Conservation (phyloP, 305 asterid genomes). For the Plantago coronopus region DNA sequence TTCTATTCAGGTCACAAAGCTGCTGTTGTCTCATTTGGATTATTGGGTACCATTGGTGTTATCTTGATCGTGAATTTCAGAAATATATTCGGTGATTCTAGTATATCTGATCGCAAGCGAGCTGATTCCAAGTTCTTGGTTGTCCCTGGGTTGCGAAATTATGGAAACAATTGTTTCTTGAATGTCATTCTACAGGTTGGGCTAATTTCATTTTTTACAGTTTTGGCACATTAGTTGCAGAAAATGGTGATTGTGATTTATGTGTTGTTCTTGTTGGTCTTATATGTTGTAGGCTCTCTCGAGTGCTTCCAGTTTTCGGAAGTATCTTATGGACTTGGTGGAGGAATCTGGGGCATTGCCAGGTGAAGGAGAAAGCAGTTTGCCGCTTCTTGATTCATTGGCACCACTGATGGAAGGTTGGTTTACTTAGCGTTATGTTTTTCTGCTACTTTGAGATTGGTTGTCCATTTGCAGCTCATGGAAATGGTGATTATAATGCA, state of each 20-base stretch:
- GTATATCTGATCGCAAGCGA: slow-evolving; percentile 21
- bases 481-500: too few relatives aligned
- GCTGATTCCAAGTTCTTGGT: slow-evolving; percentile 35
- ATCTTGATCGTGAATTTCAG: slow-evolving; percentile 38
- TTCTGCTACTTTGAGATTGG: background rate
- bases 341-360: slow-evolving; percentile 44
- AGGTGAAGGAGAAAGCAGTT: slow-evolving; percentile 33
- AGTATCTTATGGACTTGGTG: slow-evolving; percentile 42
- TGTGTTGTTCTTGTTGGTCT: slow-evolving; percentile 2
- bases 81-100: slow-evolving; percentile 29
- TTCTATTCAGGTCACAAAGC: slow-evolving; percentile 37
- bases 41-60: slow-evolving; percentile 55
- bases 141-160: slow-evolving; percentile 75
- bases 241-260: background rate
- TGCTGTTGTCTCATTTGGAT: slow-evolving; percentile 41
- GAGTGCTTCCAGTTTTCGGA: slow-evolving; percentile 62
- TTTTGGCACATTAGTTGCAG: background rate
- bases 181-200: slow-evolving; percentile 83
- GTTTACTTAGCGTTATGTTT: slow-evolving; percentile 13
- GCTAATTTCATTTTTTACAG: background rate
- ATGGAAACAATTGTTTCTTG: slow-evolving; percentile 85
- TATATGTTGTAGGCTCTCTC: slow-evolving; percentile 58
- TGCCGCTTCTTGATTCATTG: slow-evolving; percentile 57
- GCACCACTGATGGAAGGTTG: slow-evolving; percentile 59
- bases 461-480: too few relatives aligned